Percentiles rank a stretch among this genome's conserved stretches.
phyloP scores from a whole-genome alignment of 257 asterid genomes.

The Solanum gracilifrons region DNA sequence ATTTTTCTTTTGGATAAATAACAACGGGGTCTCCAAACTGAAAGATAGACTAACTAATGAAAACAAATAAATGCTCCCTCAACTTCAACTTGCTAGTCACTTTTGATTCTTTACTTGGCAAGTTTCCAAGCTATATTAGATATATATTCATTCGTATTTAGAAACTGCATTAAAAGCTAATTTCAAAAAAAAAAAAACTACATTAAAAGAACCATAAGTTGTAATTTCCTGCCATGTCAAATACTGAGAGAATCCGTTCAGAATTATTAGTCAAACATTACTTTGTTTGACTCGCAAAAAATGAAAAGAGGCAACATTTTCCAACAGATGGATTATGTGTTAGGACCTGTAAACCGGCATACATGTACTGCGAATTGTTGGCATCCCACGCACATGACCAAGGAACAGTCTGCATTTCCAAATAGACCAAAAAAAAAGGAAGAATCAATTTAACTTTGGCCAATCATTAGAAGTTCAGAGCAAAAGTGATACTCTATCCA shows the following conservation, averaged over 20 bases:
- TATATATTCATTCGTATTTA: background rate
- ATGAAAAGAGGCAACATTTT: background rate
- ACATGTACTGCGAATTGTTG: conserved; percentile 43
- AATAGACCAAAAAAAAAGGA: background rate
- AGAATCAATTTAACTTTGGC: background rate
- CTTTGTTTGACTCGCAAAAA: background rate
- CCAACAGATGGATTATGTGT: background rate
- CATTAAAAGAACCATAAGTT: background rate
- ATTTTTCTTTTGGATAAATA: background rate
- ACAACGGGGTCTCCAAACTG: background rate
- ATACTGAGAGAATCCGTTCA: background rate
- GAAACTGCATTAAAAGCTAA: background rate
- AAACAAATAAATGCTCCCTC: background rate
- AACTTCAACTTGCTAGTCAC: background rate
- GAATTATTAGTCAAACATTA: background rate
- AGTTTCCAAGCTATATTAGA: background rate
- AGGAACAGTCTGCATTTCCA: conserved; percentile 60
- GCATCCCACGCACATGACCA: conserved; percentile 99
- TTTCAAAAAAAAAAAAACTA: background rate
- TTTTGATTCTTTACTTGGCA: background rate
- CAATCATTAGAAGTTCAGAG: background rate
- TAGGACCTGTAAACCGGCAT: conserved; percentile 90
- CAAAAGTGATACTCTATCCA: background rate
- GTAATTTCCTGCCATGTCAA: background rate
- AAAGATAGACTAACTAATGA: background rate